Percentiles rank a stretch among this genome's conserved stretches.
phyloP scores from a whole-genome alignment of 345 rosid genomes.

The Theobroma cacao region DNA sequence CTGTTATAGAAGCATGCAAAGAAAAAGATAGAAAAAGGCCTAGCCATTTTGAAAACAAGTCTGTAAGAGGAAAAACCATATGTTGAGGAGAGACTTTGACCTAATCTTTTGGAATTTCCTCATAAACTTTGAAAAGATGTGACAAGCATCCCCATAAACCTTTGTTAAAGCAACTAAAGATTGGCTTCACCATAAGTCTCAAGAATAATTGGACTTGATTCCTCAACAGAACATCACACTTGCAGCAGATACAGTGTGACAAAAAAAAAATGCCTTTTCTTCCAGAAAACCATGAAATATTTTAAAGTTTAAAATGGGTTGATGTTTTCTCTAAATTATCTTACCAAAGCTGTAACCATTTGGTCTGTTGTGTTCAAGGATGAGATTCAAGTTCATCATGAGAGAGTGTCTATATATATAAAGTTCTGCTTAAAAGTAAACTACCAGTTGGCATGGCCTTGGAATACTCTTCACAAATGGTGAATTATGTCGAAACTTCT shows the following conservation, averaged over 20 bases:
- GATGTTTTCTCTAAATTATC: not conserved
- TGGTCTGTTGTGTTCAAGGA: constrained; percentile 8
- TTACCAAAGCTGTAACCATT: not conserved
- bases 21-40: constrained; percentile 22
- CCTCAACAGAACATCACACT: constrained; percentile 28
- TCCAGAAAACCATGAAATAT: not conserved
- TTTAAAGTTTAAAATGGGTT: constrained; percentile 11
- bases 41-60: constrained; percentile 27
- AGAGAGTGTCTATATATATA: not conserved
- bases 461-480: not conserved
- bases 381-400: not conserved
- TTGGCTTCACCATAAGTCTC: constrained; percentile 17
- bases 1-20: constrained; percentile 43
- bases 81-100: constrained; percentile 40
- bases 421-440: not conserved
- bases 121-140: constrained; percentile 40
- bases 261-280: not conserved
- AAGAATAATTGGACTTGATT: constrained; percentile 42
- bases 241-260: constrained; percentile 1
- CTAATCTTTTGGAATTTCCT: constrained; percentile 35
- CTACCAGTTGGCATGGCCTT: not conserved
- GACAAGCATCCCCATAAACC: constrained; percentile 37
- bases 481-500: not conserved
- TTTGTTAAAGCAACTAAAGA: constrained; percentile 35
- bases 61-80: constrained; percentile 31